phyloP scores from a whole-genome alignment of 495 filamentous ascomycete species.

The Lindgomyces ingoldianus region DNA sequence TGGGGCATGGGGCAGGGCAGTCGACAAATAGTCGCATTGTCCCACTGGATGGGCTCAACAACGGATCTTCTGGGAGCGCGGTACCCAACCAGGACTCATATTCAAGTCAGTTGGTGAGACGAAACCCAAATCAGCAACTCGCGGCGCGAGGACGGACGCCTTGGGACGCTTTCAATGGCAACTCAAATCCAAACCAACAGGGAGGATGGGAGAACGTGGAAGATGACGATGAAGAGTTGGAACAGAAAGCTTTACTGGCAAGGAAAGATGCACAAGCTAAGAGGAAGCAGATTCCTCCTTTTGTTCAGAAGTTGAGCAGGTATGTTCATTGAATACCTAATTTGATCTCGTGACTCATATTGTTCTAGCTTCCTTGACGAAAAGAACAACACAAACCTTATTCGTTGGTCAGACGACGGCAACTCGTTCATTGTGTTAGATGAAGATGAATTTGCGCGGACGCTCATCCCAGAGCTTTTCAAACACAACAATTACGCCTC shows the following conservation, averaged over 20 bases:
- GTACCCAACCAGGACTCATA: not conserved
- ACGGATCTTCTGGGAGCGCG: not conserved
- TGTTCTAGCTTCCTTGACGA: slow-evolving; percentile 84
- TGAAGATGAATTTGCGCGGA: slow-evolving; percentile 98
- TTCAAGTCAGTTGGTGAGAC: slow-evolving; percentile 31
- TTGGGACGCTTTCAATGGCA: slow-evolving; percentile 26
- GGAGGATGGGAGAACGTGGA: slow-evolving; percentile 38
- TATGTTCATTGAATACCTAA: slow-evolving; percentile 47
- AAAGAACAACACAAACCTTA: slow-evolving; percentile 86
- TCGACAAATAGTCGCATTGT: slow-evolving; percentile 28
- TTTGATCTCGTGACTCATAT: not conserved
- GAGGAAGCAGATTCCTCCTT: slow-evolving; percentile 92
- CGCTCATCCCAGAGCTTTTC: slow-evolving; percentile 92
- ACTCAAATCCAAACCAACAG: slow-evolving; percentile 3
- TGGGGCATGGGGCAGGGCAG: slow-evolving; percentile 5
- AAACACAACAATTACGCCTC: slow-evolving; percentile 99
- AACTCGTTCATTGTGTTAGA: slow-evolving; percentile 96
- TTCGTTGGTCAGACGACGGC: slow-evolving; percentile 95
- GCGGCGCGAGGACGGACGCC: slow-evolving; percentile 24
- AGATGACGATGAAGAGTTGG: slow-evolving; percentile 75
- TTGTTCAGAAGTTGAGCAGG: slow-evolving; percentile 99
- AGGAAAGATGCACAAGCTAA: slow-evolving; percentile 83
- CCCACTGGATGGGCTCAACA: slow-evolving; percentile 26
- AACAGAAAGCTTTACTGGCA: slow-evolving; percentile 70
- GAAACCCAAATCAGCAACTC: slow-evolving; percentile 37